Percentiles rank a stretch among this genome's conserved stretches.
These are phyloP conservation scores for Westerdykella ornata DNA, from an alignment of 2,329 filamentous ascomycete species.

Conservation along the genomic window DNA sequence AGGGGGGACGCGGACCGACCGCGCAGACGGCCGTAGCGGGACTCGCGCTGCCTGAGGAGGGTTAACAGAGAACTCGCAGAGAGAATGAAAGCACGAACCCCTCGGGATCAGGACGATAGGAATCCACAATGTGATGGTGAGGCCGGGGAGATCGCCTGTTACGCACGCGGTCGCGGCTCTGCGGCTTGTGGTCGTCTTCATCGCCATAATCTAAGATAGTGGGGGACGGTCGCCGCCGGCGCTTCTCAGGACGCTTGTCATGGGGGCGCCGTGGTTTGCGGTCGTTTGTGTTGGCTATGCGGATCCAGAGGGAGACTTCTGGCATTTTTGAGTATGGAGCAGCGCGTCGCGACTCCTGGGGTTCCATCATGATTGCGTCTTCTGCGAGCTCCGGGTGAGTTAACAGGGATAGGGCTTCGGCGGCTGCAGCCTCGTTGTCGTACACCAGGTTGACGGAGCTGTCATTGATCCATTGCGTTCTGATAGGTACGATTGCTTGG, in stretches of 20 bases:
- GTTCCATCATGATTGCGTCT: constrained; percentile 39
- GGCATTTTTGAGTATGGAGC: constrained; percentile 63
- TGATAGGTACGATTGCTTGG: constrained; percentile 47
- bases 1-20: constrained; percentile 55
- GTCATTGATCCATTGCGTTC: constrained; percentile 92
- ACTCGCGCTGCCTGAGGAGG: constrained; percentile 18
- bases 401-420: constrained; percentile 49
- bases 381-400: constrained; percentile 43
- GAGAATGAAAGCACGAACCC: constrained; percentile 12
- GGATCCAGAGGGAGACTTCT: constrained; percentile 62
- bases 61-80: not conserved
- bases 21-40: constrained; percentile 46
- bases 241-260: constrained; percentile 79
- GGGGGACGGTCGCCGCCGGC: constrained; percentile 36
- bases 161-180: too few relatives aligned
- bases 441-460: constrained; percentile 83
- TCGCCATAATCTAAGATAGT: not conserved
- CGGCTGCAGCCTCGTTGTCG: constrained; percentile 48
- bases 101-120: constrained; percentile 25
- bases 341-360: constrained; percentile 58
- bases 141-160: too few relatives aligned
- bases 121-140: constrained; percentile 14
- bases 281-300: constrained; percentile 68
- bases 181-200: not conserved
- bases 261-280: constrained; percentile 69